Percentiles rank a stretch among this genome's conserved stretches.
Evolutionary conservation across 148 eudicot species (phyloP).

Genomic region (Rhododendron ovatum): DNA sequence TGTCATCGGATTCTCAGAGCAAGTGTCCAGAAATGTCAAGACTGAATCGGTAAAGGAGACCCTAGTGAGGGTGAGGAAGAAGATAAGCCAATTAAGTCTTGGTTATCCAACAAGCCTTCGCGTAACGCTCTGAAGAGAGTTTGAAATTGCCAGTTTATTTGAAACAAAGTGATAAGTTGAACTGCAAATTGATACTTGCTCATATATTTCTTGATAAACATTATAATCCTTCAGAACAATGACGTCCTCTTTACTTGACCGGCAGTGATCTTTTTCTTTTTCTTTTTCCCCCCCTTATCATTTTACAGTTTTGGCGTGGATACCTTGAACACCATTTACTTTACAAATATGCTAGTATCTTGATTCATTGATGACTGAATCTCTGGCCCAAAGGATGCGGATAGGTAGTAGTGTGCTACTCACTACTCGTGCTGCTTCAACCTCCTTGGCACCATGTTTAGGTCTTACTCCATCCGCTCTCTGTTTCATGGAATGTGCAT

Average conservation of each 20-base stretch:
- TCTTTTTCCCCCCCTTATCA: too few species aligned
- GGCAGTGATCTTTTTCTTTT: background rate
- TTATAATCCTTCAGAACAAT: background rate
- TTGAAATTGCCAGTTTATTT: background rate
- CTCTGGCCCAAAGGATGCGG: background rate
- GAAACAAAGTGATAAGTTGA: background rate
- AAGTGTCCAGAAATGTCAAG: background rate
- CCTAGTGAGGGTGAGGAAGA: background rate
- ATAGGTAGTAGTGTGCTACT: background rate
- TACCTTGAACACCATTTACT: too few species aligned
- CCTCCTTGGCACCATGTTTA: background rate
- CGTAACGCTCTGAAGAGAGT: background rate
- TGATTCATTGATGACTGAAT: background rate
- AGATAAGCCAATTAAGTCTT: background rate
- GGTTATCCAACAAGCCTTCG: background rate
- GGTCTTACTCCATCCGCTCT: background rate
- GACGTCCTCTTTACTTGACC: background rate
- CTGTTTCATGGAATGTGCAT: too few species aligned
- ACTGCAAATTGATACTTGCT: background rate
- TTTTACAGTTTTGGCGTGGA: background rate
- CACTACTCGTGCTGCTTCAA: background rate
- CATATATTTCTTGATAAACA: too few species aligned
- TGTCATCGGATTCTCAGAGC: background rate
- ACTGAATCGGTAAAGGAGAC: background rate
- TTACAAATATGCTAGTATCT: background rate